These are phyloP conservation scores for Phytophthora cactorum DNA, from an alignment of 352 stramenopile genomes.

Conservation along the genomic window DNA sequence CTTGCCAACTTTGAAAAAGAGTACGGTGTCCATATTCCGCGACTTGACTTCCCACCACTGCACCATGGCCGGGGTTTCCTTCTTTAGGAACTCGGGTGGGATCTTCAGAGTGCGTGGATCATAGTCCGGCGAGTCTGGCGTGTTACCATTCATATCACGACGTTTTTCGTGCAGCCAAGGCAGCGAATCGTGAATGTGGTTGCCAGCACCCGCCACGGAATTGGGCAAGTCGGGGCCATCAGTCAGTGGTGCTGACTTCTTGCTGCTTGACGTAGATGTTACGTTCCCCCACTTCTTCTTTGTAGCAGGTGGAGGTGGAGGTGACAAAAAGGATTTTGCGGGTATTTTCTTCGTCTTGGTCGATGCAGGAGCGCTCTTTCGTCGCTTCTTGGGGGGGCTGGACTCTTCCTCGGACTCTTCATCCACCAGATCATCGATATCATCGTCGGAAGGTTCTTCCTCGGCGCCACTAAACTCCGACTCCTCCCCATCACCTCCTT, in stretches of 20 bases:
- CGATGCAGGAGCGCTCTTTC: conserved; percentile 38
- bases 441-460: conserved; percentile 54
- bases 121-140: conserved; percentile 87
- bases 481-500: conserved; percentile 51
- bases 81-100: conserved; percentile 83
- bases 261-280: conserved; percentile 23
- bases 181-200: conserved; percentile 93
- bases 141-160: conserved; percentile 89
- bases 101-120: conserved; percentile 94
- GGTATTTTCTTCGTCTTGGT: conserved; percentile 35
- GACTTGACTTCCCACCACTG: conserved; percentile 99
- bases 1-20: conserved; percentile 99
- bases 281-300: conserved; percentile 34
- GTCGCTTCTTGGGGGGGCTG: conserved; percentile 46
- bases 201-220: conserved; percentile 61
- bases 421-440: conserved; percentile 49
- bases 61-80: conserved; percentile 95
- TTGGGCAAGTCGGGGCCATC: conserved; percentile 30
- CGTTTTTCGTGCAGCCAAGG: conserved; percentile 89
- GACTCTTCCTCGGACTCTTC: conserved; percentile 53
- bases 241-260: conserved; percentile 38
- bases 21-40: conserved; percentile 97
- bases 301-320: conserved; percentile 20
- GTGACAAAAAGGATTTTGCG: conserved; percentile 50
- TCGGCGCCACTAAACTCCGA: conserved; percentile 67